phyloP scores from a whole-genome alignment of 2,329 filamentous ascomycete genomes.

The Penicillium aurantiogriseum region DNA sequence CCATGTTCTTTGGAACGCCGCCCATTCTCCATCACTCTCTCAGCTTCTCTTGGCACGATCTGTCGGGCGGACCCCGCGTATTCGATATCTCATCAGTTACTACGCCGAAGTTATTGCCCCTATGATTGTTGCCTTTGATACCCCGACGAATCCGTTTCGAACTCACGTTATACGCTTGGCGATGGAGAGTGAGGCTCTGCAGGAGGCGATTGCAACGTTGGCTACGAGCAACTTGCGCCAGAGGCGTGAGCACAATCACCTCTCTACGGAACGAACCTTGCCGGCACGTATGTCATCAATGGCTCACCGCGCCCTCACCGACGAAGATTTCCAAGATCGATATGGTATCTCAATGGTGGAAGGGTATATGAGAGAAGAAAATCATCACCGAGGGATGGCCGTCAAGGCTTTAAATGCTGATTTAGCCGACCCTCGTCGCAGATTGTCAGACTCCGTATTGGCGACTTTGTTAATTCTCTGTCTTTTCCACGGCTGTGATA shows the following conservation, averaged over 20 bases:
- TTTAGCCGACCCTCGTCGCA: conserved; percentile 70
- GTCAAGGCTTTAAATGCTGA: conserved; percentile 81
- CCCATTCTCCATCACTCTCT: conserved; percentile 34
- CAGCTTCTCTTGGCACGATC: conserved; percentile 44
- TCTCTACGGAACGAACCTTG: conserved; percentile 53
- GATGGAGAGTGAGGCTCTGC: conserved; percentile 74
- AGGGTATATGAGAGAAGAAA: conserved; percentile 71
- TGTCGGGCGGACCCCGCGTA: conserved; percentile 67
- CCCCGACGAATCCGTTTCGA: conserved; percentile 79
- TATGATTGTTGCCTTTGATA: conserved; percentile 87
- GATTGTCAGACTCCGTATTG: conserved; percentile 80
- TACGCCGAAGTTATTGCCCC: conserved; percentile 91
- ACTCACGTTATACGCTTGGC: conserved; percentile 78
- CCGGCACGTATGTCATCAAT: conserved; percentile 51
- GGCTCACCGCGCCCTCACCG: conserved; percentile 45
- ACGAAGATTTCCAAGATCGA: conserved; percentile 36
- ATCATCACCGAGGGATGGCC: conserved; percentile 79
- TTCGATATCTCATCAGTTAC: conserved; percentile 88
- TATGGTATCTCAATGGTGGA: conserved; percentile 49
- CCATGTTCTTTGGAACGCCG: conserved; percentile 19
- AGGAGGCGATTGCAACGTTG: conserved; percentile 86
- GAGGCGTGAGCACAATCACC: conserved; percentile 59
- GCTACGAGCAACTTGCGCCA: conserved; percentile 88
- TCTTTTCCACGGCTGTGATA: conserved; percentile 91
- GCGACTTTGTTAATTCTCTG: conserved; percentile 85